Evolutionary conservation across 495 filamentous ascomycete species (phyloP).

Genomic region (Ascodesmis nigricans): DNA sequence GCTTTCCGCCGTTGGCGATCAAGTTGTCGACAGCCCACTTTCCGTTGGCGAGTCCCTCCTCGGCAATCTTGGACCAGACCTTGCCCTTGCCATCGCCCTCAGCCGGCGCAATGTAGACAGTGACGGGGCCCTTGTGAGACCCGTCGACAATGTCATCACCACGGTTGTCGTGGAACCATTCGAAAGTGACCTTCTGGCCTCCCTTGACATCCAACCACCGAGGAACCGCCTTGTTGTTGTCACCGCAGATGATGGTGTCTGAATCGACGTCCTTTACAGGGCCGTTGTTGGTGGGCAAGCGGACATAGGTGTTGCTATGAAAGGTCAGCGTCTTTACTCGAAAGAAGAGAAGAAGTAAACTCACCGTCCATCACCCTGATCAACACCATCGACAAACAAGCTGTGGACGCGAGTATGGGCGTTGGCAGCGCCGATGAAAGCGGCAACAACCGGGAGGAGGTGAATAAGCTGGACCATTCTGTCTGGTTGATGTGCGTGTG

Average conservation of each 20-base stretch:
- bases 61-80: constrained; percentile 32
- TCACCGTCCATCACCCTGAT: constrained; percentile 25
- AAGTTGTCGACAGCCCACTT: constrained; percentile 29
- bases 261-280: constrained; percentile 30
- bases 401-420: constrained; percentile 28
- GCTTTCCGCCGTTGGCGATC: constrained; percentile 27
- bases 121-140: constrained; percentile 31
- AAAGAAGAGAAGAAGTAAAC: no score
- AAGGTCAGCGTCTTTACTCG: no score
- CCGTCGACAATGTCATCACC: constrained; percentile 30
- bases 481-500: no score
- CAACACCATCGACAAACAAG: constrained; percentile 27
- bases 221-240: constrained; percentile 23
- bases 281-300: constrained; percentile 25
- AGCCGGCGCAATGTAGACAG: constrained; percentile 28
- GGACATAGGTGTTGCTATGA: constrained; percentile 13
- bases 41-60: constrained; percentile 20
- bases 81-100: constrained; percentile 24
- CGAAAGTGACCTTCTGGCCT: constrained; percentile 22
- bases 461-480: constrained; percentile 23
- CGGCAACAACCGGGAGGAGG: constrained; percentile 22
- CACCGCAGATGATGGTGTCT: constrained; percentile 28
- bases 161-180: constrained; percentile 29
- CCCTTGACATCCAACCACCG: constrained; percentile 25
- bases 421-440: constrained; percentile 23